Conservation (phyloP, 495 filamentous ascomycete species). For the Cenococcum geophilum region DNA sequence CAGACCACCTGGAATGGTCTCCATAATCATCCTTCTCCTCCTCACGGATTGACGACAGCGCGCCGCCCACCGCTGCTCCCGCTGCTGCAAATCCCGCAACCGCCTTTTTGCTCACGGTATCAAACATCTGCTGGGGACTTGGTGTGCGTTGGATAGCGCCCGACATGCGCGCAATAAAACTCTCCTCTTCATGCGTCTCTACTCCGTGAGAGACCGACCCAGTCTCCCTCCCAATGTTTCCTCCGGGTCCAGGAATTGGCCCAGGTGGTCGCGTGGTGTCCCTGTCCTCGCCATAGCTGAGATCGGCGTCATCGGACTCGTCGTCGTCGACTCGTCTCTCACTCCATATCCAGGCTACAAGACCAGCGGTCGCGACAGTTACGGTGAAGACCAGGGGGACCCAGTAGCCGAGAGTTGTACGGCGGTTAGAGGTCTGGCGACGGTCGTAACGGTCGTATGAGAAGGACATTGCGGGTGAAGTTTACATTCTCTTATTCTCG, state of each 20-base stretch:
- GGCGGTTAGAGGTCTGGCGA: conserved; percentile 54
- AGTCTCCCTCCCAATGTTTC: conserved; percentile 35
- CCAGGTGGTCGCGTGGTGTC: conserved; percentile 2
- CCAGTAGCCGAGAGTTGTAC: conserved; percentile 74
- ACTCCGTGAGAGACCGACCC: conserved; percentile 32
- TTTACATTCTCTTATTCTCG: conserved; percentile 1
- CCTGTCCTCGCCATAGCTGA: conserved; percentile 32
- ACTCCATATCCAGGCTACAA: conserved; percentile 90
- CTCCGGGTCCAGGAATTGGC: conserved; percentile 21
- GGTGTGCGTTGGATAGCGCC: conserved; percentile 80
- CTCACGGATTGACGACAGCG: conserved; percentile 78
- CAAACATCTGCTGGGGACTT: conserved; percentile 81
- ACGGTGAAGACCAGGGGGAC: conserved; percentile 77
- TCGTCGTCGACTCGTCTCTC: conserved; percentile 70
- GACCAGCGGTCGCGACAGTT: conserved; percentile 72
- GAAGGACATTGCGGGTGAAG: conserved; percentile 64
- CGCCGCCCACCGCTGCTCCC: conserved; percentile 69
- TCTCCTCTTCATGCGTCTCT: conserved; percentile 43
- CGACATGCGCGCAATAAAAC: conserved; percentile 67
- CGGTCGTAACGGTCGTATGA: conserved; percentile 62
- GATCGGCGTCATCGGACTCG: conserved; percentile 39
- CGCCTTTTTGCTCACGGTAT: conserved; percentile 68
- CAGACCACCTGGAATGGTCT: conserved; percentile 78
- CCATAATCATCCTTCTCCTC: conserved; percentile 68
- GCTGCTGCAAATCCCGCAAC: conserved; percentile 75